These are phyloP conservation scores for Pythium pyrilobum DNA, from an alignment of 352 stramenopile genomes.

Conservation along the genomic window DNA sequence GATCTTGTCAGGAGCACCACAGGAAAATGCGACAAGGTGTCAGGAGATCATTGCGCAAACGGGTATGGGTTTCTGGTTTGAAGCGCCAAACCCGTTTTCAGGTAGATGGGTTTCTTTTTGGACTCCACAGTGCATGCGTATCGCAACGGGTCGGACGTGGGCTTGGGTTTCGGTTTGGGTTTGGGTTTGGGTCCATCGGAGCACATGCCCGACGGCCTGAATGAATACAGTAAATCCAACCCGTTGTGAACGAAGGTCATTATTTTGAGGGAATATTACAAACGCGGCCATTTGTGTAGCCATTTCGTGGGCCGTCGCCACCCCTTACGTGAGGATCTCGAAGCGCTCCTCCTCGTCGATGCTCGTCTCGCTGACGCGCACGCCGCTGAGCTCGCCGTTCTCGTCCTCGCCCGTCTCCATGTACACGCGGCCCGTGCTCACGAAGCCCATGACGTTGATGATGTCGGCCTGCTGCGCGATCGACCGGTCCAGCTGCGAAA, in stretches of 20 bases:
- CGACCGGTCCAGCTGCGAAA: slow-evolving; percentile 65
- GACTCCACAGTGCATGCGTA: too few species aligned
- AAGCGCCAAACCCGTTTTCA: too few species aligned
- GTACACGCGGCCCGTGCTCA: slow-evolving; percentile 69
- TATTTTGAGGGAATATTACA: neutral
- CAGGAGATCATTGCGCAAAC: slow-evolving; percentile 20
- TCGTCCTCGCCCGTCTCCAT: slow-evolving; percentile 54
- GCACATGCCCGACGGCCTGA: too few species aligned
- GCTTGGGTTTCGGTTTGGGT: too few species aligned
- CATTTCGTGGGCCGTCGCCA: neutral
- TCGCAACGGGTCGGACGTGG: too few species aligned
- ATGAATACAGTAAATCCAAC: neutral
- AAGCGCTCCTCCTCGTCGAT: slow-evolving; percentile 55
- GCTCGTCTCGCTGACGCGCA: slow-evolving; percentile 57
- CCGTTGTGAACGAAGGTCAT: neutral
- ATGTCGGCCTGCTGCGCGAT: slow-evolving; percentile 71
- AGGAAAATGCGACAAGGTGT: slow-evolving; percentile 23
- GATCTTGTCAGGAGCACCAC: slow-evolving; percentile 16
- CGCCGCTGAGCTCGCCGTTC: slow-evolving; percentile 27
- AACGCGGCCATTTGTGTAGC: neutral
- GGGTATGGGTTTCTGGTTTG: neutral
- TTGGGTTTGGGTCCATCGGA: too few species aligned
- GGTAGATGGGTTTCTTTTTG: too few species aligned
- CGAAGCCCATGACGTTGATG: slow-evolving; percentile 69
- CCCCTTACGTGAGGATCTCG: slow-evolving; percentile 43